Evolutionary conservation across 257 asterid species (phyloP).

Genomic region (Solanum habrochaites): DNA sequence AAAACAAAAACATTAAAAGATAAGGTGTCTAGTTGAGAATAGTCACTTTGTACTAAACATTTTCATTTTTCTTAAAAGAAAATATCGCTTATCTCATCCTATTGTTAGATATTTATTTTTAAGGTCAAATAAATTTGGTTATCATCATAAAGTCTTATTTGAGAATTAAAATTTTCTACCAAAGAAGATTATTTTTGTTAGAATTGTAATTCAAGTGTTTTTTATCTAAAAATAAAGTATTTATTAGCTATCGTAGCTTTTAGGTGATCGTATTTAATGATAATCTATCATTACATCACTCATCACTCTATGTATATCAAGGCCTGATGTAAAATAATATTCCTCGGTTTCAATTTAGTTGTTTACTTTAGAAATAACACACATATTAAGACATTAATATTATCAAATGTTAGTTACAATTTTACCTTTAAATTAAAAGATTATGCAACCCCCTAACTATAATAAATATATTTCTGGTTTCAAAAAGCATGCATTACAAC

Average conservation of each 20-base stretch:
- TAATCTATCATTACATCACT: not conserved
- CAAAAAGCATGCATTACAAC: too few relatives aligned
- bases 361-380: too few relatives aligned
- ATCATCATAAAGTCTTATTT: not conserved
- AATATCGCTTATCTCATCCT: not conserved
- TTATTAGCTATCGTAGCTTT: not conserved
- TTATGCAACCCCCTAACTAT: too few relatives aligned
- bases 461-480: too few relatives aligned
- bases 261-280: not conserved
- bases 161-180: not conserved
- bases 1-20: too few relatives aligned
- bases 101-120: not conserved
- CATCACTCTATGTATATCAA: not conserved
- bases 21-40: not conserved
- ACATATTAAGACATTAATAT: too few relatives aligned
- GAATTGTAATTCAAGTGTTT: not conserved
- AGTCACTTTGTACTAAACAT: not conserved
- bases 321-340: not conserved
- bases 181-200: not conserved
- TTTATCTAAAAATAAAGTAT: not conserved
- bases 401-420: accelerated
- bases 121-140: not conserved
- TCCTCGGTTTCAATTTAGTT: too few relatives aligned
- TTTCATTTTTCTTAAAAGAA: not conserved
- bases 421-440: too few relatives aligned